Evolutionary conservation across 306 rosid species (phyloP).

Genomic region (Glycine soja): DNA sequence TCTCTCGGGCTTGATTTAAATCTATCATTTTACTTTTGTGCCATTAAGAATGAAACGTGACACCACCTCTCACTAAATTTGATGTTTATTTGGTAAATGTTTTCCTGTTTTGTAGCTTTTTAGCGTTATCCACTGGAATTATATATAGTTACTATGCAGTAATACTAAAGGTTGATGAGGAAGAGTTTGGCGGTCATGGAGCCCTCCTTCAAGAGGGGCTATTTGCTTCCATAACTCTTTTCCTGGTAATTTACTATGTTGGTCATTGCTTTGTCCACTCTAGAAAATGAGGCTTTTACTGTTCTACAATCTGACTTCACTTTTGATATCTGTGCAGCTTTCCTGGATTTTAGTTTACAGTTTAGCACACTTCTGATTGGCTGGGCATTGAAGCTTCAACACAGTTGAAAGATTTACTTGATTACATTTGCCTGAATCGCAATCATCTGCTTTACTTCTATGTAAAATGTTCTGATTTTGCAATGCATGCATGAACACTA

Average conservation of each 20-base stretch:
- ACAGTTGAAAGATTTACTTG: conserved; percentile 39
- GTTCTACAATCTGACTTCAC: conserved; percentile 31
- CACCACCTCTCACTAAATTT: not conserved
- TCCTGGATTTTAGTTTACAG: conserved; percentile 93
- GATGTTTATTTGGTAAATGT: conserved; percentile 12
- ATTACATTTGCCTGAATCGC: conserved; percentile 41
- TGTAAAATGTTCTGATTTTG: conserved; percentile 55
- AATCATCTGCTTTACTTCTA: conserved; percentile 49
- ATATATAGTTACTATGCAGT: conserved; percentile 84
- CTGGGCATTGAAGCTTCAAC: conserved; percentile 40
- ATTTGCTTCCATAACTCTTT: conserved; percentile 90
- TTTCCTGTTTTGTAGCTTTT: conserved; percentile 66
- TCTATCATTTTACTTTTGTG: conserved; percentile 10
- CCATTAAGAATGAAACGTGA: too few species aligned
- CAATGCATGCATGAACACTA: conserved; percentile 50
- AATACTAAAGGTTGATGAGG: conserved; percentile 92
- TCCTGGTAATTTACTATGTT: conserved; percentile 70
- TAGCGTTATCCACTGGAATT: conserved; percentile 72
- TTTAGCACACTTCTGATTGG: conserved; percentile 89
- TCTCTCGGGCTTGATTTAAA: conserved; percentile 6
- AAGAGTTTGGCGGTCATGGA: conserved; percentile 97
- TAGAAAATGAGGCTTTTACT: conserved; percentile 23
- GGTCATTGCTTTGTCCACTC: not conserved
- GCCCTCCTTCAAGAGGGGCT: conserved; percentile 99
- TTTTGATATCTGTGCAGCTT: conserved; percentile 64